Evolutionary conservation across 495 filamentous ascomycete species (phyloP).

Genomic region (Hyaloscypha variabilis): DNA sequence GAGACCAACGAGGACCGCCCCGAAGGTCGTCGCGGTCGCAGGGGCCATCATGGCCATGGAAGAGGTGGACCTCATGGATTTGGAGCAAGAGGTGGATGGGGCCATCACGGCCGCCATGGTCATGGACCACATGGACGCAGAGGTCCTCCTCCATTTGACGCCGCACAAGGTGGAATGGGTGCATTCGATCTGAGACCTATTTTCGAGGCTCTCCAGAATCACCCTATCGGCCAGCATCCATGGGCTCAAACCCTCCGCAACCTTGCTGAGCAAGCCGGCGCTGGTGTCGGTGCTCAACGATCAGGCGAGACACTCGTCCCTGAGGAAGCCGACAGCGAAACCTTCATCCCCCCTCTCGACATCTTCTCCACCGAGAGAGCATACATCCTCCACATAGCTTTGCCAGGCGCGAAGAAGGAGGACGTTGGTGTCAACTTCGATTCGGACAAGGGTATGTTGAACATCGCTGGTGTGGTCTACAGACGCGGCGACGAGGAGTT

Average conservation of each 20-base stretch:
- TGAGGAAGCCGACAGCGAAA: constrained; percentile 39
- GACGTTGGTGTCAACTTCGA: constrained; percentile 80
- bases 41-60: constrained; percentile 26
- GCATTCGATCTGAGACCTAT: constrained; percentile 40
- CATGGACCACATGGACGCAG: constrained; percentile 23
- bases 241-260: constrained; percentile 44
- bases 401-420: constrained; percentile 77
- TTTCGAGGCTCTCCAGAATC: constrained; percentile 38
- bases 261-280: constrained; percentile 37
- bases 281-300: constrained; percentile 28
- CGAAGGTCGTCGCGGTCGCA: constrained; percentile 21
- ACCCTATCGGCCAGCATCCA: constrained; percentile 40
- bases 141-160: constrained; percentile 24
- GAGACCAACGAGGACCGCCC: neutral
- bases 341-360: constrained; percentile 68
- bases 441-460: constrained; percentile 62
- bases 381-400: constrained; percentile 70
- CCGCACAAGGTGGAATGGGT: constrained; percentile 18
- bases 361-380: constrained; percentile 67
- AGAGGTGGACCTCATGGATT: constrained; percentile 21
- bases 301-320: constrained; percentile 27
- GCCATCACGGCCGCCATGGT: constrained; percentile 21
- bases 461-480: constrained; percentile 70
- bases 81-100: constrained; percentile 26
- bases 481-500: constrained; percentile 73